These are phyloP conservation scores for Neonectria ditissima DNA, from an alignment of 2,329 filamentous ascomycete genomes.

Conservation along the genomic window DNA sequence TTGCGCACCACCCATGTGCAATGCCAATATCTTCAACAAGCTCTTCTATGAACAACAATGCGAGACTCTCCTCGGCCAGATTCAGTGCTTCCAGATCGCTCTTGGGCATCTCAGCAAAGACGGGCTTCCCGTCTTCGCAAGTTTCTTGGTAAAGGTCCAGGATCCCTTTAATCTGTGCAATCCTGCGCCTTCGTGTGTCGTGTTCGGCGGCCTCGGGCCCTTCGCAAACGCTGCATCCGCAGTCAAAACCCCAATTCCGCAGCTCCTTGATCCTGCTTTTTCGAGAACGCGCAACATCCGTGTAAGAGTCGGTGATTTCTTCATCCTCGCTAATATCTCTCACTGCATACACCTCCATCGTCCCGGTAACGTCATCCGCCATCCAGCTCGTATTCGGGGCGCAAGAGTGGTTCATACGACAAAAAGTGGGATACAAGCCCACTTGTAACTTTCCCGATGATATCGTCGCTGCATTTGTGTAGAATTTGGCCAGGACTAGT, in stretches of 20 bases:
- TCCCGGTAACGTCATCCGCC: slow-evolving; percentile 18
- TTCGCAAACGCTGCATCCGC: slow-evolving; percentile 17
- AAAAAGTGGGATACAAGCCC: slow-evolving; percentile 25
- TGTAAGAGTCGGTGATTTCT: slow-evolving; percentile 28
- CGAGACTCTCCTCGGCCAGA: slow-evolving; percentile 18
- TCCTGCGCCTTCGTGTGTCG: slow-evolving; percentile 13
- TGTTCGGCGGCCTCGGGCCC: slow-evolving; percentile 19
- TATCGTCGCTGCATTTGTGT: slow-evolving; percentile 29
- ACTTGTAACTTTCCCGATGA: slow-evolving; percentile 16
- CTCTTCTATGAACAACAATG: slow-evolving; percentile 7
- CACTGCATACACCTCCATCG: slow-evolving; percentile 27
- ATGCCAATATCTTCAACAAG: slow-evolving; percentile 22
- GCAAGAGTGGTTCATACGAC: slow-evolving; percentile 29
- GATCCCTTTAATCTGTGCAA: slow-evolving; percentile 22
- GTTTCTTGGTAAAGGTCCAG: slow-evolving; percentile 21
- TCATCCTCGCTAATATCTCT: slow-evolving; percentile 26
- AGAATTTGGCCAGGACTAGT: slow-evolving; percentile 25
- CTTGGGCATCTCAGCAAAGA: slow-evolving; percentile 23
- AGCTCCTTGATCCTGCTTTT: slow-evolving; percentile 15
- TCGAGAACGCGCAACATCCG: slow-evolving; percentile 23
- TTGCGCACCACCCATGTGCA: slow-evolving; percentile 23
- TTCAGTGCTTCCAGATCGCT: slow-evolving; percentile 17
- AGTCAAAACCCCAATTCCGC: slow-evolving; percentile 25
- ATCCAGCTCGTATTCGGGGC: slow-evolving; percentile 26
- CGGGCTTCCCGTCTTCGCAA: slow-evolving; percentile 6